These are phyloP conservation scores for Neofusicoccum ribis DNA, from an alignment of 2,329 filamentous ascomycete species.

Conservation along the genomic window DNA sequence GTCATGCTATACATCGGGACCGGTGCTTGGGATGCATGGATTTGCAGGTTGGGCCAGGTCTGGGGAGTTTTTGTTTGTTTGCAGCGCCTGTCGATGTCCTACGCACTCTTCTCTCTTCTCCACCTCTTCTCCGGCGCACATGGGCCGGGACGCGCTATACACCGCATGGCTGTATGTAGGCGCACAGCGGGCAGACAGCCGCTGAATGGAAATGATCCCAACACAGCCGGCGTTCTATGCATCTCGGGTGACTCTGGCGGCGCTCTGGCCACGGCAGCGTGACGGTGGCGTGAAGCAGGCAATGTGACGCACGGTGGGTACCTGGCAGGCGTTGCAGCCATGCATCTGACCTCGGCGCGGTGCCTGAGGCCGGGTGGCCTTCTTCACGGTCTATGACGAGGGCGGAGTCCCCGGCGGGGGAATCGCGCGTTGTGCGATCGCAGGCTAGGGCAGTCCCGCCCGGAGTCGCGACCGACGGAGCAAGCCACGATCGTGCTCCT, in stretches of 20 bases:
- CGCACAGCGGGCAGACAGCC: slow-evolving; percentile 2
- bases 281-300: slow-evolving; percentile 13
- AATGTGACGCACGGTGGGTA: slow-evolving; percentile 10
- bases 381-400: neutral
- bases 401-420: slow-evolving; percentile 11
- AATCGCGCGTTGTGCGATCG: neutral
- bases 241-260: slow-evolving; percentile 1
- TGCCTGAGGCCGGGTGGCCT: neutral
- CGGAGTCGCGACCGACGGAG: slow-evolving; percentile 2
- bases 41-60: neutral
- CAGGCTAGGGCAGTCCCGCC: neutral
- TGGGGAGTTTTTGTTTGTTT: slow-evolving; percentile 7
- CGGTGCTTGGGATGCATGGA: slow-evolving; percentile 18
- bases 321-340: slow-evolving; percentile 10
- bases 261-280: slow-evolving; percentile 10
- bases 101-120: slow-evolving; percentile 7
- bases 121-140: neutral
- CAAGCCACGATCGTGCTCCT: neutral
- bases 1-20: slow-evolving; percentile 15
- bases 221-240: neutral
- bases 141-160: slow-evolving; percentile 14
- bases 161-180: slow-evolving; percentile 18
- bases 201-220: slow-evolving; percentile 6
- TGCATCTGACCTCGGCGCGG: slow-evolving; percentile 5
- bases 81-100: slow-evolving; percentile 8